Percentiles rank a stretch among this genome's conserved stretches.
Evolutionary conservation across 2,329 filamentous ascomycete species (phyloP).

Genomic region (Hymenoscyphus linearis): DNA sequence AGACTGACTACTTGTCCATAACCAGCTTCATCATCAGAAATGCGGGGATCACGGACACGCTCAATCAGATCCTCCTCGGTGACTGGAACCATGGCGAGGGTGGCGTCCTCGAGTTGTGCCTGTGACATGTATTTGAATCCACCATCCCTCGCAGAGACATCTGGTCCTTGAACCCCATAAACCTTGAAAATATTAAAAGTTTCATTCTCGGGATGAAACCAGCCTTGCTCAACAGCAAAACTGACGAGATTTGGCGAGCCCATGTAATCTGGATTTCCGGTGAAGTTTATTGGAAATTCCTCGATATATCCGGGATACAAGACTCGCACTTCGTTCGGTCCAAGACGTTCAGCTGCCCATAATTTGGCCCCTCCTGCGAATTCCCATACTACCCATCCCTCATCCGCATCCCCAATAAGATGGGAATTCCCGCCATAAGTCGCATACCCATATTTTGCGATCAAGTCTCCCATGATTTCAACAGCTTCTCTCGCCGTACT

Average conservation of each 20-base stretch:
- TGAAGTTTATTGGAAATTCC: background rate
- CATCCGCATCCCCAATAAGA: background rate
- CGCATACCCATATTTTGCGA: conserved; percentile 2
- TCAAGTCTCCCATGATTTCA: background rate
- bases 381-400: conserved; percentile 1
- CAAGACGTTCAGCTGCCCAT: conserved; percentile 1
- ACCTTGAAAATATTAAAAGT: background rate
- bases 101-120: conserved; percentile 3
- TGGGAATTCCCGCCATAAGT: conserved; percentile 1
- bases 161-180: background rate
- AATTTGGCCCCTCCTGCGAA: conserved; percentile 1
- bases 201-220: conserved; percentile 1
- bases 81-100: background rate
- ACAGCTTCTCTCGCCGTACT: background rate
- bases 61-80: background rate
- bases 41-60: background rate
- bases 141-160: background rate
- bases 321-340: background rate
- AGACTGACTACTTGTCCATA: background rate
- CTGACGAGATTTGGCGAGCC: background rate
- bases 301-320: background rate
- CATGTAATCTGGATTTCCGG: conserved; percentile 1
- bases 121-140: conserved; percentile 4
- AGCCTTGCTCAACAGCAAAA: conserved; percentile 1
- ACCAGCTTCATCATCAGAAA: conserved; percentile 1